phyloP scores from a whole-genome alignment of 2,329 filamentous ascomycete species.

The Xylaria sp. region DNA sequence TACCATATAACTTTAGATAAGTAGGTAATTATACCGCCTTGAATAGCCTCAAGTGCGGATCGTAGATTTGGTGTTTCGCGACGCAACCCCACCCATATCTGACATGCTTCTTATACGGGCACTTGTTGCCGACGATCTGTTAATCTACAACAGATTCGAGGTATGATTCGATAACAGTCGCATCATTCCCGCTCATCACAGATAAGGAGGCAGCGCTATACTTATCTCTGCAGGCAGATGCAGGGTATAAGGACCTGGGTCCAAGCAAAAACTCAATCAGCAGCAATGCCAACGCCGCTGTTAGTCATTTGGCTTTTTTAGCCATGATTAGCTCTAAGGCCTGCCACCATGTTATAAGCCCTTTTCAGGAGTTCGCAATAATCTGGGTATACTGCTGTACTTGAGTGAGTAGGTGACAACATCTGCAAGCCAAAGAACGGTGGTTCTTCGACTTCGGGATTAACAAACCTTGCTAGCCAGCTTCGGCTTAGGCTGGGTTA shows the following conservation, averaged over 20 bases:
- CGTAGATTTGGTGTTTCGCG: slow-evolving; percentile 5
- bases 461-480: no score
- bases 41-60: slow-evolving; percentile 7
- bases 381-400: no score
- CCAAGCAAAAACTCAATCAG: no score
- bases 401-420: no score
- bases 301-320: no score
- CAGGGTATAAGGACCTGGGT: slow-evolving; percentile 10
- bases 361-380: no score
- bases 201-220: slow-evolving; percentile 10
- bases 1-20: background rate
- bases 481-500: no score
- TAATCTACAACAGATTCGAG: slow-evolving; percentile 7
- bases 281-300: no score
- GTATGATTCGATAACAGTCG: slow-evolving; percentile 21
- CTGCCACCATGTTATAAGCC: no score
- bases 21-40: slow-evolving; percentile 3
- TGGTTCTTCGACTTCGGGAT: no score
- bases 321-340: no score
- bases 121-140: slow-evolving; percentile 19
- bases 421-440: no score
- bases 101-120: slow-evolving; percentile 18
- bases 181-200: slow-evolving; percentile 3
- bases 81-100: slow-evolving; percentile 14
- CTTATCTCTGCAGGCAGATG: background rate